phyloP scores from a whole-genome alignment of 306 rosid genomes.

The Fagus crenata region DNA sequence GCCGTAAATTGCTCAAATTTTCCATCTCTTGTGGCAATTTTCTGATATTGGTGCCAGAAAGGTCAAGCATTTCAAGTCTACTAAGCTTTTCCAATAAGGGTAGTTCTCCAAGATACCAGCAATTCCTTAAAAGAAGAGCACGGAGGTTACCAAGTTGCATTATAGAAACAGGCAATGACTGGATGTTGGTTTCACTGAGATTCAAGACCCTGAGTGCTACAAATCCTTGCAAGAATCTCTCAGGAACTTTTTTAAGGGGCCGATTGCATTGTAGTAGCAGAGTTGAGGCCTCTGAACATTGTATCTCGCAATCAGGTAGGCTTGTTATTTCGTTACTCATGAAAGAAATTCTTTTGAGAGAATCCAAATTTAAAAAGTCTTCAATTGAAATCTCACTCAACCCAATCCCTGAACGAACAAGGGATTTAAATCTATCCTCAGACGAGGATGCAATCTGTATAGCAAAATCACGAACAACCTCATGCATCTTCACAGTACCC shows the following conservation, averaged over 20 bases:
- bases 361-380: not conserved
- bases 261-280: not conserved
- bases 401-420: not conserved
- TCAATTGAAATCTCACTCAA: too few relatives aligned
- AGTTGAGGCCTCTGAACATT: not conserved
- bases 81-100: constrained; percentile 20
- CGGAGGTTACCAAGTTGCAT: constrained; percentile 16
- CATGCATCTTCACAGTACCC: too few relatives aligned
- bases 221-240: constrained; percentile 1
- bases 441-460: not conserved
- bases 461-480: too few relatives aligned
- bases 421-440: too few relatives aligned
- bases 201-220: constrained; percentile 20
- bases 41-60: constrained; percentile 22
- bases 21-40: constrained; percentile 17
- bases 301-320: constrained; percentile 1
- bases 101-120: not conserved
- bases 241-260: constrained; percentile 15
- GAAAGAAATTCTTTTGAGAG: not conserved
- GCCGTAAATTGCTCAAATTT: not conserved
- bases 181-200: constrained; percentile 19
- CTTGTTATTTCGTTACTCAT: not conserved
- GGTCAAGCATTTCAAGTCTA: constrained; percentile 24
- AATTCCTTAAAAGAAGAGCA: constrained; percentile 31
- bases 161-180: constrained; percentile 21